These are phyloP conservation scores for Pichia kudriavzevii DNA, from an alignment of 1,139 yeast species.

Conservation along the genomic window DNA sequence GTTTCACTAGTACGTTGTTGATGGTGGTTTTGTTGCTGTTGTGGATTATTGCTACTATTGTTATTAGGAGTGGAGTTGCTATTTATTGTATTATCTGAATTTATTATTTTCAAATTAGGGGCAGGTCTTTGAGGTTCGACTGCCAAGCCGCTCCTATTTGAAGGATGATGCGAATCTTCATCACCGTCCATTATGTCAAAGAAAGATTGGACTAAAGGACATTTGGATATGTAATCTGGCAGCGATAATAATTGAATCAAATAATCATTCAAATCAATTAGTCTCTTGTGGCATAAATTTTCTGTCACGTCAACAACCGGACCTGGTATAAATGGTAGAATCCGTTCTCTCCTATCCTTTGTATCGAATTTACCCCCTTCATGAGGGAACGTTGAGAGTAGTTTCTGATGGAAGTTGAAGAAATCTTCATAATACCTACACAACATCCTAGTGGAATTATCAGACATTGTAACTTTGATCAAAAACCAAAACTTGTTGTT, in stretches of 20 bases:
- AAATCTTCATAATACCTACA: conserved; percentile 94
- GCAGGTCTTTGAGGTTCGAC: conserved; percentile 25
- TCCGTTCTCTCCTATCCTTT: conserved; percentile 50
- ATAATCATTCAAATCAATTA: conserved; percentile 79
- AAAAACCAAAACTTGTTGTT: conserved; percentile 89
- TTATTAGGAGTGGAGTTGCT: conserved; percentile 7
- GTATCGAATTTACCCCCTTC: conserved; percentile 81
- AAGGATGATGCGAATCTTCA: conserved; percentile 19
- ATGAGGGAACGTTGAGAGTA: conserved; percentile 78
- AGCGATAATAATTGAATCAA: conserved; percentile 65
- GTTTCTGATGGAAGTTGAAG: conserved; percentile 82
- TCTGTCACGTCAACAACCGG: conserved; percentile 92
- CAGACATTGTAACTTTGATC: conserved; percentile 59
- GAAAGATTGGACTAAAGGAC: conserved; percentile 59
- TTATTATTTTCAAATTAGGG: conserved; percentile 25
- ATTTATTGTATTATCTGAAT: conserved; percentile 10
- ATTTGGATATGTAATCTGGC: conserved; percentile 70
- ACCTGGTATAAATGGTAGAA: conserved; percentile 92
- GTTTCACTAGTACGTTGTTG: conserved; percentile 6
- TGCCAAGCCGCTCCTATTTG: conserved; percentile 9
- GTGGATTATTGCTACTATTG: conserved; percentile 10
- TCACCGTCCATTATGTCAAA: conserved; percentile 69
- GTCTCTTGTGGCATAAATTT: conserved; percentile 73
- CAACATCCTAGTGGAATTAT: conserved; percentile 62
- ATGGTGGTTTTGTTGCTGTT: conserved; percentile 7